Conservation (phyloP, 1,139 yeast species). For the Saccharomycopsis crataegensis region DNA sequence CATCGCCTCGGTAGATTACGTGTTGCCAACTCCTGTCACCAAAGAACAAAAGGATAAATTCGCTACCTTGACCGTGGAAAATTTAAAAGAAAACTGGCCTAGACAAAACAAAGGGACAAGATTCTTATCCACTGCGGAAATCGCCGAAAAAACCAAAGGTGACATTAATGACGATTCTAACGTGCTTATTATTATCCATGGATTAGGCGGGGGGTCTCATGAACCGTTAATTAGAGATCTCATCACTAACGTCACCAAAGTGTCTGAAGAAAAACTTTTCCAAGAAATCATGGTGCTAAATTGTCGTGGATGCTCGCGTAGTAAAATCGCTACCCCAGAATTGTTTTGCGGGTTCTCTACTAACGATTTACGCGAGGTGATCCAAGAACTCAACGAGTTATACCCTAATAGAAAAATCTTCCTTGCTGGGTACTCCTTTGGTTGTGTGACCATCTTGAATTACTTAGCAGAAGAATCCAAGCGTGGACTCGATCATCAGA, state of each 20-base stretch:
- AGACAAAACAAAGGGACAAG: constrained; percentile 73
- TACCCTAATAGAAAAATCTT: constrained; percentile 72
- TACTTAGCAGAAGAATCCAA: constrained; percentile 64
- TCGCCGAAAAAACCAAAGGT: constrained; percentile 28
- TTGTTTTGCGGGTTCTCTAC: constrained; percentile 73
- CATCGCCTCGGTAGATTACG: constrained; percentile 73
- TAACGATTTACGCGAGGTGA: constrained; percentile 58
- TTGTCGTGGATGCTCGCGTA: constrained; percentile 81
- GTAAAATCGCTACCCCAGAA: constrained; percentile 67
- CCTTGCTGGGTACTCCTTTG: constrained; percentile 79
- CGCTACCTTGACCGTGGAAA: constrained; percentile 40
- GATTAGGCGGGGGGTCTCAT: constrained; percentile 88
- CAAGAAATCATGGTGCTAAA: constrained; percentile 66
- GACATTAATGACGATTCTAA: constrained; percentile 31
- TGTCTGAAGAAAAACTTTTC: constrained; percentile 23
- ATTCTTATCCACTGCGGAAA: constrained; percentile 49
- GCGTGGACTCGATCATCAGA: constrained; percentile 22
- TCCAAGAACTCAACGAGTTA: constrained; percentile 41
- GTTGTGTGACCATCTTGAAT: constrained; percentile 74
- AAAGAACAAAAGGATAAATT: constrained; percentile 41
- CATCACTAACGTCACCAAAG: constrained; percentile 24
- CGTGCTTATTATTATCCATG: constrained; percentile 67
- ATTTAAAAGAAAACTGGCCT: constrained; percentile 57
- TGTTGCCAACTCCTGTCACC: constrained; percentile 41
- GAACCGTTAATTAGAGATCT: constrained; percentile 77